phyloP scores from a whole-genome alignment of 2,329 filamentous ascomycete genomes.

The Colletotrichum viniferum region DNA sequence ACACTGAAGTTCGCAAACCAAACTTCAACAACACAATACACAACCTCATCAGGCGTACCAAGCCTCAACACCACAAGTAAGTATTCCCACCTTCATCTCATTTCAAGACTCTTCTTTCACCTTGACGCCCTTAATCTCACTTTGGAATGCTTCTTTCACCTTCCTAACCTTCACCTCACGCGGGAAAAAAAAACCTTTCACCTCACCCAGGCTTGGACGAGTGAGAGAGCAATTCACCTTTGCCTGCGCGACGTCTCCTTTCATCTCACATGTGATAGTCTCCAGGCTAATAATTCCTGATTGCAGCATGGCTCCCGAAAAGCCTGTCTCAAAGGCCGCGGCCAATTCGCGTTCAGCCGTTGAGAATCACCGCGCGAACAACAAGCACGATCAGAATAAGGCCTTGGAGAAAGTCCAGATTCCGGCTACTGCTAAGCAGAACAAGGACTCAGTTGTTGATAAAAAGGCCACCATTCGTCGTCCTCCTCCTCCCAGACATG shows the following conservation, averaged over 20 bases:
- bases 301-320: neutral
- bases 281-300: neutral
- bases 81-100: neutral
- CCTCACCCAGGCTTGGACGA: neutral
- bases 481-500: neutral
- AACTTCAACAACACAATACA: neutral
- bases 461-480: neutral
- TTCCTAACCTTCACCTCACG: neutral
- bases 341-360: neutral
- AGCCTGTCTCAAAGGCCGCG: neutral
- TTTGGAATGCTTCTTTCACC: neutral
- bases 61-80: neutral
- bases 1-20: neutral
- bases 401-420: accelerated
- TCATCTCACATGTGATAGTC: neutral
- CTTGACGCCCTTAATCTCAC: neutral
- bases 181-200: neutral
- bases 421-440: accelerated
- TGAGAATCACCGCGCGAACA: accelerated
- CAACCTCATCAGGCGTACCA: neutral
- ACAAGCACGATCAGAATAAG: neutral
- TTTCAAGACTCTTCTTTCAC: neutral
- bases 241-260: neutral
- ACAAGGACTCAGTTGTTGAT: accelerated
- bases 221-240: neutral